Base-by-base conservation (phyloP, 179 eudicot species). In the Camellia oleifera region DNA sequence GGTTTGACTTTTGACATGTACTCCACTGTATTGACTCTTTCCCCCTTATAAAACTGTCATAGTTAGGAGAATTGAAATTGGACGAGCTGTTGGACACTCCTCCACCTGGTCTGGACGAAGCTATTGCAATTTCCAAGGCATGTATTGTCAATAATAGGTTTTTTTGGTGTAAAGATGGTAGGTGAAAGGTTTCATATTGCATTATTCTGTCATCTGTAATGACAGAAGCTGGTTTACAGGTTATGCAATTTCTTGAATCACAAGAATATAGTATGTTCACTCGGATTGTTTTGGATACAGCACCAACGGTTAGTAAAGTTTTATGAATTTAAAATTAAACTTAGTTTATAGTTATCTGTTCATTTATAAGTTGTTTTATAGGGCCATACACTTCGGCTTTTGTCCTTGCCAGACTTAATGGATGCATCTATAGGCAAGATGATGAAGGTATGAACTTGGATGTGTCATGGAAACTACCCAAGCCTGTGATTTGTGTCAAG, bases 61-160 rank as follows among this genome's bases (percentile, higher is more conserved):
- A 93, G 95, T 52, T 91, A 44, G 97, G 97, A 84, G 97, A 93
- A 48, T 78, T 93, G 78, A 93, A 91, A 83, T 92, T 91, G 69
- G 97, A 95, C 46, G 97, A 93, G 87, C 90, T 93, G 77, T 83
- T 93, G 91, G 95, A 93, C 83, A 89, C 95, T 44, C 97, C 97
- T 76, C 95, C 97, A 26, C 97, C 97, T 77, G 97, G 97, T 71
- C 78, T 93, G 70, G 97, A 93, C 82, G 97, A 93, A 86, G 97
- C 97, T 62, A 86, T 93, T 86, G 93, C 95, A 77, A 93, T 32
- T 32, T 32, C 40, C 40, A 32, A 32, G 40, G 40, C 40, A 32
- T 32, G 40, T 32, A 32, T 32, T 93, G 44, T 10, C 53, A 69
- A 69, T 69, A 69, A 15, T 15, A 15, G 20, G 23, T 44, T 45